These are phyloP conservation scores for Salix udensis DNA, from an alignment of 345 rosid species.

Conservation along the genomic window DNA sequence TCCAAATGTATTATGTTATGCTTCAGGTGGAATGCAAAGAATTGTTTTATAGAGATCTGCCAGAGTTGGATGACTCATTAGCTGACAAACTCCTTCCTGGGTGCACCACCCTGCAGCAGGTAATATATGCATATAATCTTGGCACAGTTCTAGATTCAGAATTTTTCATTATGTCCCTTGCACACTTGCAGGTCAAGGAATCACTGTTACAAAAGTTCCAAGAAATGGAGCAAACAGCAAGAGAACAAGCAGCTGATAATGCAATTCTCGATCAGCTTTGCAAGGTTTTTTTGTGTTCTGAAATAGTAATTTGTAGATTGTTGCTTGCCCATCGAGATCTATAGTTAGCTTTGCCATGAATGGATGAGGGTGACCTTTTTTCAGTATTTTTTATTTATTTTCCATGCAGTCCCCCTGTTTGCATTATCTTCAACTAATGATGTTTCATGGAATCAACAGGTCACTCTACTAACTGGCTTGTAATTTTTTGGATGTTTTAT, in stretches of 20 bases:
- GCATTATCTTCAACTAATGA: no score
- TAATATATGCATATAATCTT: slow-evolving; percentile 16
- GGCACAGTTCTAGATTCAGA: neutral
- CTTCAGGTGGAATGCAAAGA: slow-evolving; percentile 80
- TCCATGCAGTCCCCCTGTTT: no score
- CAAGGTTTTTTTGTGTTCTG: slow-evolving; percentile 41
- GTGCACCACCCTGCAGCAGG: slow-evolving; percentile 72
- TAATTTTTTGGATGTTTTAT: neutral
- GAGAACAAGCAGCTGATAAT: slow-evolving; percentile 90
- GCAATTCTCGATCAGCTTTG: slow-evolving; percentile 82
- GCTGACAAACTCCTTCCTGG: slow-evolving; percentile 86
- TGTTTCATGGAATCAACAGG: neutral
- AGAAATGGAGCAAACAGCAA: slow-evolving; percentile 73
- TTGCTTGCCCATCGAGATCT: slow-evolving; percentile 5
- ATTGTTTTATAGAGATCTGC: slow-evolving; percentile 75
- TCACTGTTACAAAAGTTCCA: slow-evolving; percentile 58
- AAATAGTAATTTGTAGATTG: slow-evolving; percentile 8
- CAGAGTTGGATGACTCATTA: slow-evolving; percentile 68
- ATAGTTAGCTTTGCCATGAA: no score
- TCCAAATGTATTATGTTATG: no score
- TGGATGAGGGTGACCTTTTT: no score
- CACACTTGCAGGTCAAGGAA: slow-evolving; percentile 65
- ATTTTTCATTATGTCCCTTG: slow-evolving; percentile 4
- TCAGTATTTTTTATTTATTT: no score
- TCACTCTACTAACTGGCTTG: neutral